These are phyloP conservation scores for Periconia macrospinosa DNA, from an alignment of 2,329 filamentous ascomycete species.

Conservation along the genomic window DNA sequence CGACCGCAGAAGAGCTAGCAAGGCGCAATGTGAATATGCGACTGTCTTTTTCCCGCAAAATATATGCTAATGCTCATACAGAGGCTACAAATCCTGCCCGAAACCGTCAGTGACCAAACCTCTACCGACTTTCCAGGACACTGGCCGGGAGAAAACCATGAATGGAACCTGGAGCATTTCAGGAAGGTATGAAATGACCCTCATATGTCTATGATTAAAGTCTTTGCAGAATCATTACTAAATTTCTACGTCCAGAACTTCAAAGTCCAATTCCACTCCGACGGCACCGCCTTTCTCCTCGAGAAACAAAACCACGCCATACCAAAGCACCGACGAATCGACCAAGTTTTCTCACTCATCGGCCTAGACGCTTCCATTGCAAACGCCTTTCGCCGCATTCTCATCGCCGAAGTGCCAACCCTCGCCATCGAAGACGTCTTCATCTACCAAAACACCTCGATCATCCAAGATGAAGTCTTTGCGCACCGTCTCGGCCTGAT, in stretches of 20 bases:
- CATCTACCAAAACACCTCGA: constrained; percentile 93
- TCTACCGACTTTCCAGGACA: constrained; percentile 93
- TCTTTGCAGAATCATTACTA: not conserved
- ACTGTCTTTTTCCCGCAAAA: constrained; percentile 2
- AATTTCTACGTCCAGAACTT: constrained; percentile 56
- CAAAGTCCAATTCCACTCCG: constrained; percentile 80
- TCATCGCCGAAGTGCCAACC: constrained; percentile 91
- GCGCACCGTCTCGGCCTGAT: constrained; percentile 88
- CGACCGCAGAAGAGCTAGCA: constrained; percentile 57
- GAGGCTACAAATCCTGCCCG: constrained; percentile 84
- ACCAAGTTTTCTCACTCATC: constrained; percentile 87
- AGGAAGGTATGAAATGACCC: constrained; percentile 48
- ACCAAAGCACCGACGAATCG: constrained; percentile 39
- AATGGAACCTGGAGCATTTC: constrained; percentile 77
- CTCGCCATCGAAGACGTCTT: constrained; percentile 93
- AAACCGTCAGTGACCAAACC: constrained; percentile 86
- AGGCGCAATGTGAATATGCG: constrained; percentile 59
- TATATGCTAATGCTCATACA: constrained; percentile 42
- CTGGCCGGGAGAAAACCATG: constrained; percentile 83
- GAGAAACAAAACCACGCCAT: constrained; percentile 50
- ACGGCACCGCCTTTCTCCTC: constrained; percentile 40
- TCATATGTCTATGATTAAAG: not conserved
- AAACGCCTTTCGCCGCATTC: constrained; percentile 95
- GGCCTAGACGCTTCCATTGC: constrained; percentile 90
- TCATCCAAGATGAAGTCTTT: constrained; percentile 97